phyloP scores from a whole-genome alignment of 202 grass and related monocot genomes.

The Saccharum hybrid region DNA sequence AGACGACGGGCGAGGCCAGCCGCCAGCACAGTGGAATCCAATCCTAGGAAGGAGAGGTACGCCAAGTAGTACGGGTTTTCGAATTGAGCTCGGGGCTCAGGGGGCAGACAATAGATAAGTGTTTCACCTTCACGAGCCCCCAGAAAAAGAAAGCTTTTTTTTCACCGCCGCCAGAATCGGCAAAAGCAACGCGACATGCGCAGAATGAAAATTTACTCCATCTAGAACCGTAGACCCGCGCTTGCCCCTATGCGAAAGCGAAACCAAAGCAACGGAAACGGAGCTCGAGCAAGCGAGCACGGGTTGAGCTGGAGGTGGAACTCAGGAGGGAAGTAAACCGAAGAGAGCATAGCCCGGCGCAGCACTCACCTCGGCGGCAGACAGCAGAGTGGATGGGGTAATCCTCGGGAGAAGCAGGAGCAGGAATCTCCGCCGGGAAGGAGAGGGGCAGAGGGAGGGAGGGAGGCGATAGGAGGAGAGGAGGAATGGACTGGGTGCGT shows the following conservation, averaged over 20 bases:
- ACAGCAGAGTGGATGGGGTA: background rate
- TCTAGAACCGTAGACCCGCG: slow-evolving; percentile 24
- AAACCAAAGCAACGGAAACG: background rate
- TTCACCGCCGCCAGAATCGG: slow-evolving; percentile 37
- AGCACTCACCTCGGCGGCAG: slow-evolving; percentile 32
- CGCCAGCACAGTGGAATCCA: slow-evolving; percentile 5
- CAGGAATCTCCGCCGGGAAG: slow-evolving; percentile 2
- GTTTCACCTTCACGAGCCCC: slow-evolving; percentile 43
- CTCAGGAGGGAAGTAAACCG: background rate
- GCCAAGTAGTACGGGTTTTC: slow-evolving; percentile 6
- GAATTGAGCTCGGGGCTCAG: slow-evolving; percentile 9
- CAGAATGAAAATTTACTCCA: slow-evolving; percentile 12
- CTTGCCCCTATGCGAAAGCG: background rate
- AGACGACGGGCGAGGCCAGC: background rate
- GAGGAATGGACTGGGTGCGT: background rate
- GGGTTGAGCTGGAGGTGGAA: background rate
- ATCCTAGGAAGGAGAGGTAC: background rate
- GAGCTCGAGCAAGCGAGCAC: background rate
- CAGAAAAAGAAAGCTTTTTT: slow-evolving; percentile 48
- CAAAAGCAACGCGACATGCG: slow-evolving; percentile 44
- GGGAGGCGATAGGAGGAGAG: background rate
- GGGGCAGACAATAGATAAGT: background rate
- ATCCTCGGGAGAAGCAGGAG: background rate
- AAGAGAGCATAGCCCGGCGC: background rate
- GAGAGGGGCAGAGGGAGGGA: slow-evolving; percentile 16